A percentile compares a stretch with the other conserved stretches of the same genome.
Evolutionary conservation across 345 rosid species (phyloP).

Genomic region (Salix suchowensis): DNA sequence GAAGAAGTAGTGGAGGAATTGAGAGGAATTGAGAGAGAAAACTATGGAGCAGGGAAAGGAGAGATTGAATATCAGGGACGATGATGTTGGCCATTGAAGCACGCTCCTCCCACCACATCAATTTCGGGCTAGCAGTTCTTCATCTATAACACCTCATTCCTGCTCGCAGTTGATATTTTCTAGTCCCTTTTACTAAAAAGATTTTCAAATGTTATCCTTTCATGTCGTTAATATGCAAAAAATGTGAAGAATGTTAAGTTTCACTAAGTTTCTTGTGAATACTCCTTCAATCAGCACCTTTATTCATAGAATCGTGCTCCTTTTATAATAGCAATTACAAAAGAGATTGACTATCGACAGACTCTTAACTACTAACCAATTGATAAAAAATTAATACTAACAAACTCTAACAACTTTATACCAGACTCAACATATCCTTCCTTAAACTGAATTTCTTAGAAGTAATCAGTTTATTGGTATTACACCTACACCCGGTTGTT

Average conservation of each 20-base stretch:
- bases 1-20: constrained; percentile 52
- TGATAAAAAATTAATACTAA: no score
- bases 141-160: constrained; percentile 18
- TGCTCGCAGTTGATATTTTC: constrained; percentile 17
- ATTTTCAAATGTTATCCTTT: neutral
- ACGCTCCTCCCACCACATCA: constrained; percentile 48
- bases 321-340: no score
- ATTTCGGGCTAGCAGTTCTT: constrained; percentile 48
- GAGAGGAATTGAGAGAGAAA: constrained; percentile 37
- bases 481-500: no score
- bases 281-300: no score
- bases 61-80: constrained; percentile 40
- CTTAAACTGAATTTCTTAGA: no score
- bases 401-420: no score
- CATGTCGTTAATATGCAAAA: neutral
- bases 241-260: neutral
- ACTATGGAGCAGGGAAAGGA: constrained; percentile 20
- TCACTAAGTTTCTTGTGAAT: no score
- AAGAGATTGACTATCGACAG: no score
- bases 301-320: no score
- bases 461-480: no score
- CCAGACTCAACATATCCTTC: no score
- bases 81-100: constrained; percentile 48
- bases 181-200: neutral
- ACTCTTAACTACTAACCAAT: no score